Evolutionary conservation across 83 land plant genomes (phyloP).

Genomic region (Thuja plicata): DNA sequence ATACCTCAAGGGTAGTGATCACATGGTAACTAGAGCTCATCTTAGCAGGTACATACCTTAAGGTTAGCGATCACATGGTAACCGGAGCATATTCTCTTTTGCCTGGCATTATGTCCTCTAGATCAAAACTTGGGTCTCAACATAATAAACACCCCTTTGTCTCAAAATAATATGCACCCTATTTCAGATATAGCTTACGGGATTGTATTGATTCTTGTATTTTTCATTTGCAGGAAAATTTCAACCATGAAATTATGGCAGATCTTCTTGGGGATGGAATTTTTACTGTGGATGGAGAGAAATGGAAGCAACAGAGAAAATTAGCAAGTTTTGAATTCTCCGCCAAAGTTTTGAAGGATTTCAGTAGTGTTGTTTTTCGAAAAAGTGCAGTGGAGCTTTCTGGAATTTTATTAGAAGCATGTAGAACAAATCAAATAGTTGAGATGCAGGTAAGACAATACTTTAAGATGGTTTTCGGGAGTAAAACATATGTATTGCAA

Average conservation of each 20-base stretch:
- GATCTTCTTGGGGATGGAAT: constrained; percentile 64
- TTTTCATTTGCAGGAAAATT: constrained; percentile 28
- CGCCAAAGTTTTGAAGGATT: constrained; percentile 38
- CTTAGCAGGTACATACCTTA: neutral
- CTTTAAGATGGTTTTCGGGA: neutral
- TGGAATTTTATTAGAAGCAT: neutral
- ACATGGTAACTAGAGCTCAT: neutral
- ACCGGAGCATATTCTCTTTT: neutral
- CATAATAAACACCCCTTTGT: neutral
- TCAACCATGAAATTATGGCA: constrained; percentile 22
- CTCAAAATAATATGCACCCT: neutral
- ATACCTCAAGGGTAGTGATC: neutral
- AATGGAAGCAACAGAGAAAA: constrained; percentile 55
- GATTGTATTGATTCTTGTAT: neutral
- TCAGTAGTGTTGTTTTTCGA: constrained; percentile 39
- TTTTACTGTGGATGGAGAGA: constrained; percentile 56
- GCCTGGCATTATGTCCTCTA: neutral
- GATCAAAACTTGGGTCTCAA: neutral
- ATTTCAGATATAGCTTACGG: neutral
- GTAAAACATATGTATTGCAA: neutral
- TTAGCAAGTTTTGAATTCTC: constrained; percentile 55
- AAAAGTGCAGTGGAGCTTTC: constrained; percentile 30
- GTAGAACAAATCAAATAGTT: neutral
- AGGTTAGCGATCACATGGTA: neutral
- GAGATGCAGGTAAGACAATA: constrained; percentile 1